Base-by-base conservation (phyloP, 352 stramenopile species). In the Detonula confervacea region DNA sequence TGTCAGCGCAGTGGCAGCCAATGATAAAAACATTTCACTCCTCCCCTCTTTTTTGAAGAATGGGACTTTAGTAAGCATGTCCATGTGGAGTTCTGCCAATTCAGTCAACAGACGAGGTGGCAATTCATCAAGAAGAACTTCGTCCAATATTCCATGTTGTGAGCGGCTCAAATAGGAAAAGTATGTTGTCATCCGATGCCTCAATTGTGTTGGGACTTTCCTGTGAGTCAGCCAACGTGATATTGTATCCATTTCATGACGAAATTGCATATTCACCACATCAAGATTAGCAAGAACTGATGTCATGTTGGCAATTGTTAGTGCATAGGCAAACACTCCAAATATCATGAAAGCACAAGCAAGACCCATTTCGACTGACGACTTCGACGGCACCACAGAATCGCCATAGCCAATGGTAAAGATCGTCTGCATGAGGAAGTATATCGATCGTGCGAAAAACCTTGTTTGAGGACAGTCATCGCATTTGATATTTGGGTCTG, bases 321-420 rank as follows among this genome's bases (percentile, higher is more conserved):
- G 49, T 12, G 69, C 77, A 70, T 89, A 89, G 1, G 62, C 75
- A 63, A 91, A 81, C 20, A 85, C 74, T 12, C 84, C 81, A 65
- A 78, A 69, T 54, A 89, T 52, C 81, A 89, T 87, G 55, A 87
- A 84, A 29, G 57, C 57, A 67, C 81, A 84, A 16, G 74, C 73
- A 49, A 89, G 65, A 20, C 47, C 37, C 63, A 91, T 86, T 87
- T 91, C 78, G 14, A 78, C 57, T n/a, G 65, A 63, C 24, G 79
- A 86, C 30, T 81, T 86, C 11, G 78, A 83, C 18, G 81, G 84
- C 1, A 84, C 79, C 22, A 91, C 81, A 24, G 62, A 44, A 39
- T 92, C 86, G 0, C 86, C 86, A 64, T 92, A 92, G 9, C 86
- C 86, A 56, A 92, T 90, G 0, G 86, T 92, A 55, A 92, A 92